Base-by-base conservation (phyloP, 108 stramenopile species). In the Nannochloropsis granulata region DNA sequence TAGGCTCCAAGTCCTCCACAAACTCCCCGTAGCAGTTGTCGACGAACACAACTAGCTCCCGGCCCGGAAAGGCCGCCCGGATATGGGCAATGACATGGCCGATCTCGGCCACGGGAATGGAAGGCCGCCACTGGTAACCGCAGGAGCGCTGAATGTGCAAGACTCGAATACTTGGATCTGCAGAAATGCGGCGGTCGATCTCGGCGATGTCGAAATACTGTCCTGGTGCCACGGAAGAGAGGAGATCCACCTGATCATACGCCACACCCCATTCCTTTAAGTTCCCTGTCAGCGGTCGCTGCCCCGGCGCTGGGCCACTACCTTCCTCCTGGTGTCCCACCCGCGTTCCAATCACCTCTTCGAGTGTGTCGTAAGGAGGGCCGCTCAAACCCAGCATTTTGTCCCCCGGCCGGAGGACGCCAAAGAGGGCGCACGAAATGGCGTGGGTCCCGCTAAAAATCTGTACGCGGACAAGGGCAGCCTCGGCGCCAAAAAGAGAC, bases 11-110 rank as follows among this genome's bases (percentile, higher is more conserved):
- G 16, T 86, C 88, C 84, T 90, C 89, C 5, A 90, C 89, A 23
- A 90, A 89, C 80, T 90, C 89, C 13, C 89, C 89, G 79, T 90
- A 90, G 88, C 89, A 90, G 34, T 90, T 90, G 24, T 90, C 89
- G 16, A 86, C 85, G 13, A 90, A 90, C 11, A 90, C 80, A 19
- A 86, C 46, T 13, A 90, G 78, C 12, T 86, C 83, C 21, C 88
- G 85, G 14, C 80, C 44, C 25, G 81, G 13, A 83, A 82, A 90
- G 10, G 34, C n/a, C 12, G 24, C 24, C 7, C 78, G 34, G 19
- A 90, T 85, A 26, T 90, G 84, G 78, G 44, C 23, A 26, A 26
- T 81, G 7, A 81, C 24, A 21, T 85, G 80, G 10, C 44, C 89
- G 12, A 89, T 89, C 78, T 89, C 89, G 85, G 23, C 11, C 13